Evolutionary conservation across 177 flowering plant genomes (phyloP), one percentile per base, ranked within the genome.

Genomic region (Vitis hybrid): DNA sequence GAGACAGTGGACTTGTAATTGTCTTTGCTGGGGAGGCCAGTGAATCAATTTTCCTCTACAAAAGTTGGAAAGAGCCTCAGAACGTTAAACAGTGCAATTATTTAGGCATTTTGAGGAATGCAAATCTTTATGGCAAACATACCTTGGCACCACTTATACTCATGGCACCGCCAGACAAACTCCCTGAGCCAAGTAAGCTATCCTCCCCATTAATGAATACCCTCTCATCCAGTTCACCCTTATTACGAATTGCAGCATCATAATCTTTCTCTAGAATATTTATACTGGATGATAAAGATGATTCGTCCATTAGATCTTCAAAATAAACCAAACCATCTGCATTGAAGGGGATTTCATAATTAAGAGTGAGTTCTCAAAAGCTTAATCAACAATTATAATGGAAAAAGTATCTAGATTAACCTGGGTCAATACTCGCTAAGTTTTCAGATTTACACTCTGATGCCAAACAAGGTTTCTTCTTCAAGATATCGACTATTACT

Each of bases 151-250:
- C 90, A 79, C 67, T 77, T n/a, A 81, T 64, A 78, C 73, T 86
- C 64, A 84, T 51, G 41, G 91, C 77, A 73, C 91, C 95, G 59
- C 89, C 98, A 70, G 99, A 93, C 68, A 84, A 79, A 81, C 97
- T 95, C 67, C 92, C 88, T 11, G 91, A 84, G 18, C 89, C 94
- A 77, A 96, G 91, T 72, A 93, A 77, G 71, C 89, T 90, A 41
- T 93, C 97, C 12, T 91, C 98, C 30, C 91, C 97, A 80, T 91
- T 77, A 41, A 88, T 72, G 73, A 93, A 91, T 13, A 90, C 75
- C 69, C 92, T 90, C 83, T 91, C 99, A 83, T 96, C 99, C 68
- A 96, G 74, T 61, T 90, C 97, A 85, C 84, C 89, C 72, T 83
- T 91, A 35, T 79, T 82, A 57, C 67, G 79, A 66, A 85, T 82